These are phyloP conservation scores for Byssochlamys sp. DNA, from an alignment of 2,329 filamentous ascomycete genomes.

Conservation along the genomic window DNA sequence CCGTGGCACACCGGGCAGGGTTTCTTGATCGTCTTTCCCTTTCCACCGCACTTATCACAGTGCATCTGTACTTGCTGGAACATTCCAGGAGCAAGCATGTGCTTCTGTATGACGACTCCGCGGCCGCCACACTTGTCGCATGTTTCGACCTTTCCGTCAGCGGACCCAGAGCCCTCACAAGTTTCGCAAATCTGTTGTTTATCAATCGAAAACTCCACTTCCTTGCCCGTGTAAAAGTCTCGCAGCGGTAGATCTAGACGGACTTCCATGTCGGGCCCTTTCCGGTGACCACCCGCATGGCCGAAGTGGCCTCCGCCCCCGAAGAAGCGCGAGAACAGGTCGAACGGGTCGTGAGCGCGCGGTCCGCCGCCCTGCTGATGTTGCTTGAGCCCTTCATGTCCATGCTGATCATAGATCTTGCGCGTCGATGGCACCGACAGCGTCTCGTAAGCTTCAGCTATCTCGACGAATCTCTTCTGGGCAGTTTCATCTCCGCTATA, in stretches of 20 bases:
- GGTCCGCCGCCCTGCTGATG: conserved; percentile 59
- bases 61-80: conserved; percentile 92
- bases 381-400: conserved; percentile 80
- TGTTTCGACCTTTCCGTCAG: conserved; percentile 71
- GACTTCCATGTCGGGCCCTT: conserved; percentile 82
- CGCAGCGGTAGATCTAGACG: conserved; percentile 67
- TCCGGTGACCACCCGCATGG: conserved; percentile 60
- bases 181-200: conserved; percentile 91
- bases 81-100: conserved; percentile 92
- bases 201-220: conserved; percentile 79
- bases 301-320: conserved; percentile 80
- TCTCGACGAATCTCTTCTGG: conserved; percentile 81
- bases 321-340: conserved; percentile 94
- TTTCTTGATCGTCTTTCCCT: conserved; percentile 79
- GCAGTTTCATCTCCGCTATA: conserved; percentile 65
- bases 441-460: conserved; percentile 90
- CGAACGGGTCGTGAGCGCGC: conserved; percentile 68
- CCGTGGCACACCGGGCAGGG: conserved; percentile 73
- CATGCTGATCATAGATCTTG: conserved; percentile 86
- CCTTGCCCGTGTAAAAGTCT: conserved; percentile 85
- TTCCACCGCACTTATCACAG: conserved; percentile 79
- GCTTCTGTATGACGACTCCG: conserved; percentile 76
- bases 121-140: conserved; percentile 70
- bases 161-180: conserved; percentile 76
- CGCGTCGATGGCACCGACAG: conserved; percentile 67